These are phyloP conservation scores for Zoysia pacifica DNA, from an alignment of 176 grass and related monocot species.

Conservation along the genomic window DNA sequence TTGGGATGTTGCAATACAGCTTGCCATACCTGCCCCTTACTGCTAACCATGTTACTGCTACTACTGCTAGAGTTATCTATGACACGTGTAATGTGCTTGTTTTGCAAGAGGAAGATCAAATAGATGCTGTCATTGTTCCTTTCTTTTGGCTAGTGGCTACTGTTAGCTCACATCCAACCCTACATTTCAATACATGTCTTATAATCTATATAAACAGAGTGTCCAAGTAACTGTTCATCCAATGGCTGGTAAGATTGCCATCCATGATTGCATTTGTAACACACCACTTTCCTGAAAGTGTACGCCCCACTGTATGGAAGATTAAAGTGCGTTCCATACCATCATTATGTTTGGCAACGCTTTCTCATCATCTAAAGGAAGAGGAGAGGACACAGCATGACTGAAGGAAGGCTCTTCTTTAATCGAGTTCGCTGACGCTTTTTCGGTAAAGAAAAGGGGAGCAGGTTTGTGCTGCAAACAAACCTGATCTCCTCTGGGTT, in stretches of 20 bases:
- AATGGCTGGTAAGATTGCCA: background rate
- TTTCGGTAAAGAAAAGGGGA: background rate
- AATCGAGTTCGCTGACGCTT: constrained; percentile 12
- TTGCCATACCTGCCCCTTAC: constrained; percentile 41
- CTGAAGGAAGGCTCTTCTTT: constrained; percentile 44
- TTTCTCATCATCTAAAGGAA: background rate
- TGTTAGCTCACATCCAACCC: background rate
- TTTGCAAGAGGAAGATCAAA: constrained; percentile 13
- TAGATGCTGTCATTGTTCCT: background rate
- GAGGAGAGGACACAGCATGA: constrained; percentile 1
- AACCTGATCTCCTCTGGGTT: constrained; percentile 25
- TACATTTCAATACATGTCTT: constrained; percentile 6
- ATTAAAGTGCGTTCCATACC: constrained; percentile 50
- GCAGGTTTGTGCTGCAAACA: background rate
- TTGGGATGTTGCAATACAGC: constrained; percentile 50
- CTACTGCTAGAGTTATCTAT: background rate
- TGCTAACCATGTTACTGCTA: constrained; percentile 37
- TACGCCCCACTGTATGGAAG: constrained; percentile 37
- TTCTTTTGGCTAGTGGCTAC: background rate
- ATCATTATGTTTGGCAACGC: constrained; percentile 43
- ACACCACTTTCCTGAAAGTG: constrained; percentile 23
- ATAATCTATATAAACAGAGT: background rate
- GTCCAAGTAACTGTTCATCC: constrained; percentile 8
- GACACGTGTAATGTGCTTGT: constrained; percentile 24
- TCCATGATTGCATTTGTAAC: constrained; percentile 27